Base-by-base conservation (phyloP, 2,329 filamentous ascomycete species). In the Exophiala viscosa region DNA sequence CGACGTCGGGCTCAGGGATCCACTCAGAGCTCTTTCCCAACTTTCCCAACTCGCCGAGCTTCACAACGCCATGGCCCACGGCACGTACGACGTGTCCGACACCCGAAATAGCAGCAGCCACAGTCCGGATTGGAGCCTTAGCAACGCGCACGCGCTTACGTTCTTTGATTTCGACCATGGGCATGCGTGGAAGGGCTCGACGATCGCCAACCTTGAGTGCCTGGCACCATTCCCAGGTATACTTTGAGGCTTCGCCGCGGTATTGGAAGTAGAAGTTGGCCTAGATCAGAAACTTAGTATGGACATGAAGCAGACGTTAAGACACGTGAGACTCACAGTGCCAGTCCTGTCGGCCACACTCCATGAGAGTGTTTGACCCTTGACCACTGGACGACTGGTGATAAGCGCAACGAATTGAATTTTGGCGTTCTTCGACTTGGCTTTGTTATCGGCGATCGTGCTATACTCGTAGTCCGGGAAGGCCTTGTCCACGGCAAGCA, bases 261-360 rank as follows among this genome's bases (percentile, higher is more conserved):
- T 59, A 58, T 49, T 60, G 48, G 54, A 62, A 63, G 51, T 60
- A 61, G 60, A 63, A 63, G 20, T 55, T 59, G 11, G 57, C 58
- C 61, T 63, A 20, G 13, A 41, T 10, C 34, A 5, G 28, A 32
- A 28, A 3, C n/a, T 31, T 33, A 45, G 7, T 41, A 15, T n/a
- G 33, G 38, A 5, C 5, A 28, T 20, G 18, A 14, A 18, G 15
- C 5, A 11, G 10, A 48, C 11, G n/a, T 6, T 11, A 10, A 15
- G 5, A n/a, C 13, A 17, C 17, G 15, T 17, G 46, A 58, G 59
- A 50, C n/a, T n/a, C 51, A 61, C 58, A 13, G 45, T 48, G 42
- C 60, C 60, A 23, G 58, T 56, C 34, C 44, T 50, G 36, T 63
- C 61, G 9, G 51, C 55, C 20, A 61, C 60, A 7, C 34, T 55